Evolutionary conservation across 2,329 filamentous ascomycete genomes (phyloP).

Genomic region (Cladophialophora carrionii): DNA sequence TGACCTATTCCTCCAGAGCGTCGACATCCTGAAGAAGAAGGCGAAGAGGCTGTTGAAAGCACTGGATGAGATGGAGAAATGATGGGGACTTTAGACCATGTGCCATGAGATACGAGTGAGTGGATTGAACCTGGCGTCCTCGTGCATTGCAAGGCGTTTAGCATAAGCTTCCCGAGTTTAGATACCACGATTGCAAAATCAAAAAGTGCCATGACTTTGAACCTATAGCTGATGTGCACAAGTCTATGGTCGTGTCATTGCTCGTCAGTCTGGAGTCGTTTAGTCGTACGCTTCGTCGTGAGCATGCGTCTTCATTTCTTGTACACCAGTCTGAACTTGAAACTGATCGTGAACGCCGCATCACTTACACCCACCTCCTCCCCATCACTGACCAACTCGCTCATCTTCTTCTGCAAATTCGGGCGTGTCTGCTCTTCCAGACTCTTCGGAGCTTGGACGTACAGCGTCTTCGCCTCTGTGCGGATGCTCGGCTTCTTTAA

Average conservation of each 20-base stretch:
- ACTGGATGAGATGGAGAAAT: constrained; percentile 48
- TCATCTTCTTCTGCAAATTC: constrained; percentile 78
- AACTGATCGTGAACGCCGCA: constrained; percentile 78
- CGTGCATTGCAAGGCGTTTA: constrained; percentile 28
- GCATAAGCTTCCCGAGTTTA: constrained; percentile 16
- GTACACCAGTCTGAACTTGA: constrained; percentile 62
- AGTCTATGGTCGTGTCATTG: background rate
- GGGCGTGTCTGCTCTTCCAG: constrained; percentile 81
- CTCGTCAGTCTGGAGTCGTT: background rate
- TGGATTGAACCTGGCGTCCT: constrained; percentile 18
- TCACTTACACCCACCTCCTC: constrained; percentile 93
- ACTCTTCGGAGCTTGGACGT: constrained; percentile 81
- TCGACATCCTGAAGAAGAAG: constrained; percentile 84
- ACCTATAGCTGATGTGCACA: background rate
- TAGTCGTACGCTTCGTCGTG: background rate
- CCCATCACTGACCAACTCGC: constrained; percentile 75
- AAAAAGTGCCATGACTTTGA: constrained; percentile 17
- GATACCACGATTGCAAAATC: constrained; percentile 32
- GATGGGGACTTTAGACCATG: constrained; percentile 37
- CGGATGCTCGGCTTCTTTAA: constrained; percentile 91
- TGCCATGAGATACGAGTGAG: constrained; percentile 34
- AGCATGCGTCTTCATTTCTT: constrained; percentile 37
- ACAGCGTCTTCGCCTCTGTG: constrained; percentile 79
- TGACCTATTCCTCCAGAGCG: constrained; percentile 85
- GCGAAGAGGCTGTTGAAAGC: constrained; percentile 58